These are phyloP conservation scores for Spinacia oleracea DNA, from an alignment of 179 eudicot species.

Conservation along the genomic window DNA sequence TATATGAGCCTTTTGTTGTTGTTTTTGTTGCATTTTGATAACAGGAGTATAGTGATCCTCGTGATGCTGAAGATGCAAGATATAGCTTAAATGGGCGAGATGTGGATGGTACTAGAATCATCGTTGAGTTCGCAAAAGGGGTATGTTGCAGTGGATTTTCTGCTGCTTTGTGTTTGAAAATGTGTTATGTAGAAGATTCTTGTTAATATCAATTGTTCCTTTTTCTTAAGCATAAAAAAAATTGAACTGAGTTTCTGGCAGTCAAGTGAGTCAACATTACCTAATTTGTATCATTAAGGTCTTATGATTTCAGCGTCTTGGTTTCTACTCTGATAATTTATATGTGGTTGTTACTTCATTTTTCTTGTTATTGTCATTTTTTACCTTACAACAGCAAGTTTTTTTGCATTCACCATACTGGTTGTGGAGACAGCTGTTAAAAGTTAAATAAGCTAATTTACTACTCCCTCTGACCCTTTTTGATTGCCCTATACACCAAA, in stretches of 20 bases:
- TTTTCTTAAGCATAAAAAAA: background rate
- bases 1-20: conserved; percentile 31
- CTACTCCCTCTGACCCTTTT: too few relatives aligned
- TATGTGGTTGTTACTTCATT: background rate
- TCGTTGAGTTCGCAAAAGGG: conserved; percentile 82
- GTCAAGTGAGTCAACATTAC: background rate
- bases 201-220: background rate
- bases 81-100: conserved; percentile 78
- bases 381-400: background rate
- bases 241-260: too few relatives aligned
- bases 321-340: background rate
- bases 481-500: too few relatives aligned
- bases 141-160: conserved; percentile 37
- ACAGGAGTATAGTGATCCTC: conserved; percentile 93
- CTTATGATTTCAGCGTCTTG: background rate
- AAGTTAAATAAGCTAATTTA: background rate
- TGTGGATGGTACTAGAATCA: conserved; percentile 76
- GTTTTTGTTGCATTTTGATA: conserved; percentile 21
- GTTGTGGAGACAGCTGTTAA: background rate
- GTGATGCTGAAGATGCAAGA: conserved; percentile 98
- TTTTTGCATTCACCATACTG: background rate
- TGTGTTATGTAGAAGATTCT: background rate
- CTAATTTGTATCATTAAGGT: background rate
- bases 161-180: background rate
- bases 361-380: background rate